Base-by-base conservation (phyloP, 805 yeast genomes). In the Helenozyma rhizophorensis region DNA sequence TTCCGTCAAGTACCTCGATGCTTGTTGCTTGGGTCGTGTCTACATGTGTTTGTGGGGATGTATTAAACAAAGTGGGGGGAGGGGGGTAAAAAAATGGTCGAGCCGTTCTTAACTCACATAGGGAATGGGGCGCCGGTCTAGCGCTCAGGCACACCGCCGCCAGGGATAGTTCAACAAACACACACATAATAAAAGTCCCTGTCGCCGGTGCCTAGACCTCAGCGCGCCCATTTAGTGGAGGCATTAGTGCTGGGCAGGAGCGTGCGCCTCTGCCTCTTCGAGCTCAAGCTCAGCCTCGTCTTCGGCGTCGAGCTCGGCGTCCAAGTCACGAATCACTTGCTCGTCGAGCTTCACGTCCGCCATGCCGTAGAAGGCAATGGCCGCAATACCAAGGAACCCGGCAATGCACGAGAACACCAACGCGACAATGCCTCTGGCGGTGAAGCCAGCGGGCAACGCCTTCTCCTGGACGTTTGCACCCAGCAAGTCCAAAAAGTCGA, bases 401-500 rank as follows among this genome's bases (percentile, higher is more conserved):
- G 95, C 76, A 48, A 90, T 52, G 70, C 85, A 76, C 6, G 96
- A 86, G 72, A 93, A 90, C 13, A 83, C 90, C 60, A 93, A 67
- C 9, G 97, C 97, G 33, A 90, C 95, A 56, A 83, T 80, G 69
- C 98, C 98, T 56, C 83, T 80, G 37, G 95, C 85, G 31, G 97
- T 90, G 76, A 93, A 93, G 13, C 97, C 97, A 27, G 70, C 55
- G 28, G 97, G 97, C 51, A 93, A 73, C 25, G 62, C 48, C 43
- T 68, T 65, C 21, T 45, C 66, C 65, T 89, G 97, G 24, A 72
- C 68, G 56, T 82, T 80, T 65, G 86, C 78, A 41, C 94, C 94
- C 9, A 70, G 59, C 47, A 93, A 70, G 58, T 90, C 80, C 37
- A 77, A 54, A 65, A 65, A 77, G 55, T 83, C 67, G 3, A 54